Evolutionary conservation across 192 early-diverging fungal species (phyloP).

Genomic region (Coemansia sp.): DNA sequence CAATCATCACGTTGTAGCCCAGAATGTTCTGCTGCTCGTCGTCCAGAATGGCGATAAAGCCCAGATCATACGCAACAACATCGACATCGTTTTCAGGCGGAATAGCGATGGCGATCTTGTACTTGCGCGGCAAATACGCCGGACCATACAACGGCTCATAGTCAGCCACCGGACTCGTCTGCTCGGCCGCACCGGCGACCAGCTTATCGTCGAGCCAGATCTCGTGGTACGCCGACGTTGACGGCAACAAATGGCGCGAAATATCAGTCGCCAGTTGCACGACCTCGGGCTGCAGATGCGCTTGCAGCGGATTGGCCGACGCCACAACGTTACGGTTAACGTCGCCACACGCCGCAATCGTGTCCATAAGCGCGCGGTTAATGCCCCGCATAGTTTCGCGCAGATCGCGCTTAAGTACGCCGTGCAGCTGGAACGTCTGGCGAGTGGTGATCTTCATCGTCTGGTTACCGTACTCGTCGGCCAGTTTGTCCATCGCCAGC

Average conservation of each 20-base stretch:
- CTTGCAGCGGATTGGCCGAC: slow-evolving; percentile 80
- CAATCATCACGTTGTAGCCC: slow-evolving; percentile 92
- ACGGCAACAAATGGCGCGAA: slow-evolving; percentile 77
- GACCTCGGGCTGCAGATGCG: slow-evolving; percentile 78
- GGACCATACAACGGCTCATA: slow-evolving; percentile 90
- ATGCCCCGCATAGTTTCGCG: slow-evolving; percentile 88
- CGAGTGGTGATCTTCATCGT: slow-evolving; percentile 94
- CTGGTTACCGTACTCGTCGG: slow-evolving; percentile 79
- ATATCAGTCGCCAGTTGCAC: slow-evolving; percentile 70
- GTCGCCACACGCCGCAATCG: slow-evolving; percentile 95
- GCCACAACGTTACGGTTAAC: slow-evolving; percentile 98
- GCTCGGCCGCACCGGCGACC: slow-evolving; percentile 74
- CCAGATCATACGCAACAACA: slow-evolving; percentile 93
- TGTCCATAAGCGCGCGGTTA: slow-evolving; percentile 87
- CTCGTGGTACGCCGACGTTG: slow-evolving; percentile 92
- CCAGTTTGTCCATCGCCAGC: slow-evolving; percentile 91
- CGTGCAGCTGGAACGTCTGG: slow-evolving; percentile 97
- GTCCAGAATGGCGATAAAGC: slow-evolving; percentile 87
- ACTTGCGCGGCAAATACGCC: slow-evolving; percentile 94
- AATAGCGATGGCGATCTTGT: slow-evolving; percentile 93
- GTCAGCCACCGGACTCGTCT: slow-evolving; percentile 58
- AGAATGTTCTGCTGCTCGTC: slow-evolving; percentile 64
- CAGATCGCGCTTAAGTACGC: slow-evolving; percentile 88
- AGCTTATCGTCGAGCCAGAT: slow-evolving; percentile 94
- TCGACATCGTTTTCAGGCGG: slow-evolving; percentile 97